These are phyloP conservation scores for Sporothrix pseudoabietina DNA, from an alignment of 2,329 filamentous ascomycete genomes.

Conservation along the genomic window DNA sequence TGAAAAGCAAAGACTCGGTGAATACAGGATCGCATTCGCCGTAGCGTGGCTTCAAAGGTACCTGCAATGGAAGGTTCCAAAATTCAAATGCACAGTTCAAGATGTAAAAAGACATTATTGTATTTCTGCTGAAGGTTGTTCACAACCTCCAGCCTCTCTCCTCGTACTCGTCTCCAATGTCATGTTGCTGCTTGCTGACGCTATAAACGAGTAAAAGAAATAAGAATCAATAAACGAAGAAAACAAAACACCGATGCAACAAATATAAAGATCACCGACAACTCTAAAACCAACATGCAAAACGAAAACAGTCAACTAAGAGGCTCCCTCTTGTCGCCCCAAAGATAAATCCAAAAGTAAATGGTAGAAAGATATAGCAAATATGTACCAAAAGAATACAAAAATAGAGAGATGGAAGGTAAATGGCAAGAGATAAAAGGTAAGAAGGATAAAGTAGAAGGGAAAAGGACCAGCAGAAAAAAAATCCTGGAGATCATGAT, in stretches of 20 bases:
- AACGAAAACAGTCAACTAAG: neutral
- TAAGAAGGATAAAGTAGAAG: neutral
- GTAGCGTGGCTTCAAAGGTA: neutral
- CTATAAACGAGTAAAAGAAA: neutral
- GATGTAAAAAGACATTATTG: constrained; percentile 12
- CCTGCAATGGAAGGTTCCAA: neutral
- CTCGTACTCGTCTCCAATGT: neutral
- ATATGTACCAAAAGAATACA: constrained; percentile 31
- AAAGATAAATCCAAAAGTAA: neutral
- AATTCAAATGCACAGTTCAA: neutral
- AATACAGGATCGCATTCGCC: neutral
- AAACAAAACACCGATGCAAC: constrained; percentile 14
- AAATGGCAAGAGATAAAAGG: constrained; percentile 19
- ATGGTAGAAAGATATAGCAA: neutral
- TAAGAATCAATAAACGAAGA: neutral
- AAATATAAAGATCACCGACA: neutral
- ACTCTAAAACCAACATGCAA: constrained; percentile 9
- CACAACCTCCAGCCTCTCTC: neutral
- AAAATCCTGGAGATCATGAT: constrained; percentile 32
- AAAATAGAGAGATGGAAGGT: neutral
- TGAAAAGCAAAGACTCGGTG: neutral
- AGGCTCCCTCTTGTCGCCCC: neutral
- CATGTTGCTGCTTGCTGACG: constrained; percentile 24
- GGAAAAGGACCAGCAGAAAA: neutral
- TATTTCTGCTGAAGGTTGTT: neutral